phyloP scores from a whole-genome alignment of 108 stramenopile species.

The Discostella pseudostelligera region DNA sequence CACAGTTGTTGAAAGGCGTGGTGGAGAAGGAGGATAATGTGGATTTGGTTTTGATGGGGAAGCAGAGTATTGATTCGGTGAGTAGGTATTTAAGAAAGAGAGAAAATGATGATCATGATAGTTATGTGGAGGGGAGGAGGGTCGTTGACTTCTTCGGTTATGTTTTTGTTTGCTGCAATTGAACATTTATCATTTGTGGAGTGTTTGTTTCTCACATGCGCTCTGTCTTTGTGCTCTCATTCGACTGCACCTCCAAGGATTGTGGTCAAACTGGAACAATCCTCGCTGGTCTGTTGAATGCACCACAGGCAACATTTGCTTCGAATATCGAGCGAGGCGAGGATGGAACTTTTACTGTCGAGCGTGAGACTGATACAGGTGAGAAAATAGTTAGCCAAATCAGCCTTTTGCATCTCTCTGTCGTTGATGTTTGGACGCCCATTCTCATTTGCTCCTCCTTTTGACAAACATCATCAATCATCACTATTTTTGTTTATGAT shows the following conservation, averaged over 20 bases:
- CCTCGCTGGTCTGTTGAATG: conserved; percentile 94
- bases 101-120: conserved; percentile 54
- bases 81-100: conserved; percentile 33
- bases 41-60: conserved; percentile 94
- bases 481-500: background rate
- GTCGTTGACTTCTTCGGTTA: background rate
- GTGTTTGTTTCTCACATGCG: conserved; percentile 1
- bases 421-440: background rate
- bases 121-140: conserved; percentile 32
- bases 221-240: background rate
- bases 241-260: conserved; percentile 36
- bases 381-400: conserved; percentile 40
- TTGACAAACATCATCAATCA: background rate
- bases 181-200: background rate
- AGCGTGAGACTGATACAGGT: conserved; percentile 96
- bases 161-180: too few species aligned
- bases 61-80: conserved; percentile 97
- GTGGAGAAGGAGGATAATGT: conserved; percentile 81
- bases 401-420: background rate
- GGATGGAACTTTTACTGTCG: conserved; percentile 73
- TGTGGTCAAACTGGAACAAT: conserved; percentile 88
- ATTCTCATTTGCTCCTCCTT: too few species aligned
- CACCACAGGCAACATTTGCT: conserved; percentile 98
- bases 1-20: conserved; percentile 74
- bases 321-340: conserved; percentile 78